Evolutionary conservation across 352 stramenopile genomes (phyloP), one percentile per base, ranked within the genome.

Genomic region (Phytophthora citrophthora): DNA sequence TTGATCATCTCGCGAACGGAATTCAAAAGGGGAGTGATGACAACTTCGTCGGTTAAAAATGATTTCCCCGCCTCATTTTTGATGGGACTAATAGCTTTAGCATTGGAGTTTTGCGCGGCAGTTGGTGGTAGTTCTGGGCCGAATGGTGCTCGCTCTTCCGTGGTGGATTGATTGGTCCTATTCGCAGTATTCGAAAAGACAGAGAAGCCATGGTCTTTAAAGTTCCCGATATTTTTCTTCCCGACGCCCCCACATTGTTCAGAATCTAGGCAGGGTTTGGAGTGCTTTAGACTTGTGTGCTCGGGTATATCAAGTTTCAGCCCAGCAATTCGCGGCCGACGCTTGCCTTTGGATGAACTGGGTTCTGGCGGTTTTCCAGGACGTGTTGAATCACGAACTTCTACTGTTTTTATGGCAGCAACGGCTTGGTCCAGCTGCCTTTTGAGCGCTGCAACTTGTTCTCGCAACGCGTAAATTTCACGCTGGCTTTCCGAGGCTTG

Each of bases 391-490:
- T 41, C 12, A 47, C 16, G 27, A 52, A 23, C 24, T 50, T 61
- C 43, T 46, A 16, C 41, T 54, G 36, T 34, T 26, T 51, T 53
- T 34, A 58, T 29, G 12, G 43, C 48, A 3, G 66, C 40, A 3
- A 63, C 40, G 1, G 50, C 62, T 20, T 72, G 34, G 4, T 74
- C 61, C 18, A 84, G 47, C 38, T 84, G 70, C 31, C 72, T 59
- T 45, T 80, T 79, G 24, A 84, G 32, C 6, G 62, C 70, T 49
- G 61, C 54, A 26, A 88, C 50, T 44, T 90, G 72, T 8, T 83
- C 73, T 41, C 79, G 68, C 9, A 91, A 61, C 15, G 50, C 46
- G 24, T 53, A 56, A 51, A 89, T 76, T 59, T 88, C 76, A 29
- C 83, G 46, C 12, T 87, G 64, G 8, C 43, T 81, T 26, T 76